These are phyloP conservation scores for Pestalotiopsis fici DNA, from an alignment of 2,329 filamentous ascomycete species.

Conservation along the genomic window DNA sequence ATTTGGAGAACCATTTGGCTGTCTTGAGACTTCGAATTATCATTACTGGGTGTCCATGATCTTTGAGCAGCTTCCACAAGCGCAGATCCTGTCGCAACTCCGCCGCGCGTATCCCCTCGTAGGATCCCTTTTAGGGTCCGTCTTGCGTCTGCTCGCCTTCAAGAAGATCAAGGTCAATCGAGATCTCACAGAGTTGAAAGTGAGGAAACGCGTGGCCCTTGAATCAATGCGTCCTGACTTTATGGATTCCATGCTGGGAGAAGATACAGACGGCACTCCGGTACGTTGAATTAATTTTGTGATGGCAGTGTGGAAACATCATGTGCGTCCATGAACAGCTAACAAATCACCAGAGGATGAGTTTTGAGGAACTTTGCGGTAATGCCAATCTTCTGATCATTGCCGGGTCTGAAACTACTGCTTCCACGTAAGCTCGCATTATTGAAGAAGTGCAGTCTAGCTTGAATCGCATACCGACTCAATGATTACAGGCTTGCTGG, in stretches of 20 bases:
- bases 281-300: too few relatives aligned
- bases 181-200: neutral
- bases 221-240: neutral
- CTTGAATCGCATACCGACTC: too few relatives aligned
- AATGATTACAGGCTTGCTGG: neutral
- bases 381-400: neutral
- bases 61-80: constrained; percentile 5
- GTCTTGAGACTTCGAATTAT: constrained; percentile 13
- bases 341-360: too few relatives aligned
- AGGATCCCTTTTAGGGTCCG: neutral
- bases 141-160: neutral
- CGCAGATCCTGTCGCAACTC: neutral
- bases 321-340: neutral
- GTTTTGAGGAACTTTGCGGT: neutral
- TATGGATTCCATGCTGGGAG: too few relatives aligned
- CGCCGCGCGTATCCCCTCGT: neutral
- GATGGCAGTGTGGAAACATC: neutral
- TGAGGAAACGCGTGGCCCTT: neutral
- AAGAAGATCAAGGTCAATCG: neutral
- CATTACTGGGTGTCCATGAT: constrained; percentile 18
- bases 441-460: too few relatives aligned
- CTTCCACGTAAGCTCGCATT: neutral
- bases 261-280: too few relatives aligned
- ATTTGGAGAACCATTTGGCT: constrained; percentile 17
- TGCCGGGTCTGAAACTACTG: neutral